Base-by-base conservation (phyloP, 768 basidiomycete genomes). In the Lepiota brunneoincarnata region DNA sequence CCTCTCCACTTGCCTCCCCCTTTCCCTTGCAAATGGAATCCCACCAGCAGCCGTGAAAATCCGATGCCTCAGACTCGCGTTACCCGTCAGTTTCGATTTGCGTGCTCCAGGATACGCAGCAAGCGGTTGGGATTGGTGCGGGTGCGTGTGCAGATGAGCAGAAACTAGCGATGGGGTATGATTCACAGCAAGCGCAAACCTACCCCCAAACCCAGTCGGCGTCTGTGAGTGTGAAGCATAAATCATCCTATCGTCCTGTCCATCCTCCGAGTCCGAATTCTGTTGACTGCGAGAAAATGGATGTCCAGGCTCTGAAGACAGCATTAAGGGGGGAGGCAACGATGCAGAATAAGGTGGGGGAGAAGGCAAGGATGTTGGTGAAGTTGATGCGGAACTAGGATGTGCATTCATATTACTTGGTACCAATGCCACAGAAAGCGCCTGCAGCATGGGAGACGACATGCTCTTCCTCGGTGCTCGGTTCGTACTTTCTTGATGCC, bases 301-400 rank as follows among this genome's bases (percentile, higher is more conserved):
- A 7, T 34, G 40, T 7, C 20, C 11, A 12, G 38, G 35, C 14
- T 17, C 38, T 7, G 24, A 39, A 28, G 44, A 18, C 12, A 11
- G 41, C 23, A 53, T 46, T 36, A 53, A 39, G 20, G 51, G 51
- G 3, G 44, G 51, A 0, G 51, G 44, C 12, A 53, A 26, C 15
- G 51, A 46, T 4, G 51, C 46, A 31, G 31, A 31, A 39, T 53
- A 53, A 2, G 51, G 51, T 15, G 51, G 51, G 1, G 51, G 51
- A 20, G 45, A 43, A 1, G 51, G 44, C 4, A 26, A 45, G 31
- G 31, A 10, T 1, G 31, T 31, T 9, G 31, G 31, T 31, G 31
- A 31, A 10, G 31, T 31, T 9, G 31, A 4, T 6, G 31, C 31
- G 31, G 31, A 31, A 31, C 7, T 31, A 2, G 31, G 31, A 10